Conservation (phyloP, 2,329 filamentous ascomycete species). For the Nannizzia gypsea region DNA sequence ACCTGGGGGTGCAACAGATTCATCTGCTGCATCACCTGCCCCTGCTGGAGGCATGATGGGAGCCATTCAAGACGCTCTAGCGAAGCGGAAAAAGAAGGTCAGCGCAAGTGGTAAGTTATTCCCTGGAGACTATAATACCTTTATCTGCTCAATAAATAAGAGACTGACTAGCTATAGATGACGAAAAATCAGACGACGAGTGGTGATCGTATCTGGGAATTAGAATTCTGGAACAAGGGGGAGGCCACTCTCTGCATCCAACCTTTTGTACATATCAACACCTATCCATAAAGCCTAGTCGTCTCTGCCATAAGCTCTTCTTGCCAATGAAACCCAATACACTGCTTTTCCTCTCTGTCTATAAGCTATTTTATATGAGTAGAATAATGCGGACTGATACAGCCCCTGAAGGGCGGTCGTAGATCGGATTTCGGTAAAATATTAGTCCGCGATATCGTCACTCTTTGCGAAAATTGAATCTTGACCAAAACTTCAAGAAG, state of each 20-base stretch:
- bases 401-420: too few relatives aligned
- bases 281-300: not conserved
- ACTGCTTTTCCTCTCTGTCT: not conserved
- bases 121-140: conserved; percentile 7
- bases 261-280: not conserved
- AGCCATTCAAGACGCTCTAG: conserved; percentile 64
- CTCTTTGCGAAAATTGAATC: not conserved
- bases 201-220: conserved; percentile 25
- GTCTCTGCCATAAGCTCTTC: not conserved
- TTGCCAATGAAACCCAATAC: not conserved
- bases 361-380: not conserved
- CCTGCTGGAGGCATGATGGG: conserved; percentile 63
- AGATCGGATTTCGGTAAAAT: not conserved
- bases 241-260: not conserved
- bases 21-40: conserved; percentile 44
- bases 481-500: not conserved
- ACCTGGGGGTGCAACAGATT: conserved; percentile 43
- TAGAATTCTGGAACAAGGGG: not conserved
- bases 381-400: not conserved
- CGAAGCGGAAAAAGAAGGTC: conserved; percentile 85
- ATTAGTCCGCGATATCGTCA: not conserved
- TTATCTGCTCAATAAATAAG: not conserved
- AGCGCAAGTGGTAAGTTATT: conserved; percentile 74
- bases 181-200: conserved; percentile 37
- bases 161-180: conserved; percentile 24